These are phyloP conservation scores for Geotrichum carabidarum DNA, from an alignment of 1,139 yeast species.

Conservation along the genomic window DNA sequence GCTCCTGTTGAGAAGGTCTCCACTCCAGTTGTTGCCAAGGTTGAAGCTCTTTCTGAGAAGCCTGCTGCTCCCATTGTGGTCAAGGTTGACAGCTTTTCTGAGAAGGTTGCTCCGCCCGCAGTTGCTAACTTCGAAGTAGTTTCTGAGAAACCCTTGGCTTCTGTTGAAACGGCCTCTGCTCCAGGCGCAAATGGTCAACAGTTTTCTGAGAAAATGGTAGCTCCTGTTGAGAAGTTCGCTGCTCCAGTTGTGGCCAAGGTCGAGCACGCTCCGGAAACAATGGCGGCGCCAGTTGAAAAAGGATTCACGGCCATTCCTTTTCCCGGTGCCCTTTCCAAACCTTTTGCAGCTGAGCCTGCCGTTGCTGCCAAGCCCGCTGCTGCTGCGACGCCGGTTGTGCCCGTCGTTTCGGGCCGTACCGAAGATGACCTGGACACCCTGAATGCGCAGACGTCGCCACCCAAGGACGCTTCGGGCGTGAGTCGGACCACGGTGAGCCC, in stretches of 20 bases:
- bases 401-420: no score
- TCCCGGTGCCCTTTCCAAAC: not conserved
- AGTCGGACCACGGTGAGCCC: slow-evolving; percentile 2
- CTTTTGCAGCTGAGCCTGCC: not conserved
- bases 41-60: no score
- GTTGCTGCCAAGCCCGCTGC: slow-evolving; percentile 5
- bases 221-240: not conserved
- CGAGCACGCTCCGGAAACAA: not conserved
- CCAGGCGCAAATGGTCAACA: not conserved
- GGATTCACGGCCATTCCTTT: not conserved
- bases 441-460: not conserved
- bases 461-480: not conserved
- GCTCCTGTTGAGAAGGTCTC: no score
- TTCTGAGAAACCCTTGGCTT: not conserved
- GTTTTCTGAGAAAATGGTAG: not conserved
- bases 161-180: not conserved
- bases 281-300: not conserved
- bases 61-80: not conserved
- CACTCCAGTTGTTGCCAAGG: no score
- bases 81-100: not conserved
- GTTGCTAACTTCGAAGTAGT: not conserved
- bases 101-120: not conserved
- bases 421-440: no score
- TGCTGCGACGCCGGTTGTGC: not conserved
- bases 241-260: not conserved